Conservation (phyloP, 306 rosid species). For the Ochetophila trinervis region DNA sequence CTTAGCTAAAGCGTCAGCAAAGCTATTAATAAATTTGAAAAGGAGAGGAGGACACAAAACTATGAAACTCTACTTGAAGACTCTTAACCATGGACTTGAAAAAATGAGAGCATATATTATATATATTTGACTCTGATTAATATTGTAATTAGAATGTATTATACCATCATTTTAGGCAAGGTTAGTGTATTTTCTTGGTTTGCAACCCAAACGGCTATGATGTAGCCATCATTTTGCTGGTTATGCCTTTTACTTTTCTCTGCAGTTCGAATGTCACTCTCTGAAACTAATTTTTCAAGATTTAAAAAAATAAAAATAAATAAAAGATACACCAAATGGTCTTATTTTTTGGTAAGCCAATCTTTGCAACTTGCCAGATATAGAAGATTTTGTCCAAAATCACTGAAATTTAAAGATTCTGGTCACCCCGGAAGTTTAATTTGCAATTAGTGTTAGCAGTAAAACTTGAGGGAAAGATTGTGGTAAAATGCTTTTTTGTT, state of each 20-base stretch:
- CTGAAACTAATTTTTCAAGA: slow-evolving; percentile 7
- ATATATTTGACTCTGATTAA: slow-evolving; percentile 9
- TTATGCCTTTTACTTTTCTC: slow-evolving; percentile 7
- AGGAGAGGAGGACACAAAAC: not conserved
- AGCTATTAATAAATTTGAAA: not conserved
- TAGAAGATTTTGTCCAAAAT: not conserved
- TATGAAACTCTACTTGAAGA: not conserved
- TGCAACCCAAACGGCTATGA: not conserved
- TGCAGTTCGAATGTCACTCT: slow-evolving; percentile 25
- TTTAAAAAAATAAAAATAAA: not conserved
- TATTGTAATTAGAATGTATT: not conserved
- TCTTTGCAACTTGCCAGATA: slow-evolving; percentile 27
- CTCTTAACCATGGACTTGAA: slow-evolving; percentile 5
- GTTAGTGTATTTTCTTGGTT: not conserved
- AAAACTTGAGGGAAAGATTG: not conserved
- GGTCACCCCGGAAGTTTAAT: slow-evolving; percentile 4
- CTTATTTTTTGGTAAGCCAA: slow-evolving; percentile 3
- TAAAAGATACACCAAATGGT: not conserved
- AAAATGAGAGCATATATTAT: not conserved
- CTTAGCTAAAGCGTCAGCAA: too few species aligned
- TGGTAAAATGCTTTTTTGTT: too few species aligned
- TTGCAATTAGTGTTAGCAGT: slow-evolving; percentile 1
- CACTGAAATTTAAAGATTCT: slow-evolving; percentile 7
- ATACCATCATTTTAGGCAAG: not conserved
- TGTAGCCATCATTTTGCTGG: slow-evolving; percentile 12